A percentile compares a stretch with the other conserved stretches of the same genome.
Conservation (phyloP, 2,329 filamentous ascomycete species). For the Pestalotiopsis sp. region DNA sequence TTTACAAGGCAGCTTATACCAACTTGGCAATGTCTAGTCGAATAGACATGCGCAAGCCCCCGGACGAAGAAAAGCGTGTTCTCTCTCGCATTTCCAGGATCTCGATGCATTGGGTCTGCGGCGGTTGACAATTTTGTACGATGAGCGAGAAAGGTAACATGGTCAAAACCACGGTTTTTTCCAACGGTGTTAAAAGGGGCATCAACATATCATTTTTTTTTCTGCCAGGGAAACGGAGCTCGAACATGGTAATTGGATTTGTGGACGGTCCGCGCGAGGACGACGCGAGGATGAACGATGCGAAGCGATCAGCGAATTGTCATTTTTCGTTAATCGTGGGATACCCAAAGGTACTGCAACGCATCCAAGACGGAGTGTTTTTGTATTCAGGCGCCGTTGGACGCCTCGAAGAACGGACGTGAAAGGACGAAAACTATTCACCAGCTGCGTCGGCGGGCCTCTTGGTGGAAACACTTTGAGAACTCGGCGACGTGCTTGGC, state of each 20-base stretch:
- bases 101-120: constrained; percentile 30
- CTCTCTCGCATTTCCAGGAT: constrained; percentile 41
- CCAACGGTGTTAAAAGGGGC: constrained; percentile 27
- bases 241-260: background rate
- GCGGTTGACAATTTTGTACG: constrained; percentile 30
- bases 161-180: constrained; percentile 17
- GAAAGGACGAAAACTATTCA: constrained; percentile 1
- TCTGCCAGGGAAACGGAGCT: background rate
- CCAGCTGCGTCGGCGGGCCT: constrained; percentile 3
- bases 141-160: constrained; percentile 21
- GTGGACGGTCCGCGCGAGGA: background rate
- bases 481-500: background rate
- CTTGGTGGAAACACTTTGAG: background rate
- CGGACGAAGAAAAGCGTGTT: constrained; percentile 38
- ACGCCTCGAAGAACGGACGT: background rate
- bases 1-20: constrained; percentile 29
- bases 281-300: constrained; percentile 1
- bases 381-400: background rate
- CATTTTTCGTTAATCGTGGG: background rate
- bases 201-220: background rate
- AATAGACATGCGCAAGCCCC: constrained; percentile 32
- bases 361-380: constrained; percentile 11
- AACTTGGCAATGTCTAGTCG: constrained; percentile 29
- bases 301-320: background rate
- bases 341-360: constrained; percentile 1